Evolutionary conservation across 1,139 yeast genomes (phyloP).

Genomic region (Saccharomyces pastorianus): DNA sequence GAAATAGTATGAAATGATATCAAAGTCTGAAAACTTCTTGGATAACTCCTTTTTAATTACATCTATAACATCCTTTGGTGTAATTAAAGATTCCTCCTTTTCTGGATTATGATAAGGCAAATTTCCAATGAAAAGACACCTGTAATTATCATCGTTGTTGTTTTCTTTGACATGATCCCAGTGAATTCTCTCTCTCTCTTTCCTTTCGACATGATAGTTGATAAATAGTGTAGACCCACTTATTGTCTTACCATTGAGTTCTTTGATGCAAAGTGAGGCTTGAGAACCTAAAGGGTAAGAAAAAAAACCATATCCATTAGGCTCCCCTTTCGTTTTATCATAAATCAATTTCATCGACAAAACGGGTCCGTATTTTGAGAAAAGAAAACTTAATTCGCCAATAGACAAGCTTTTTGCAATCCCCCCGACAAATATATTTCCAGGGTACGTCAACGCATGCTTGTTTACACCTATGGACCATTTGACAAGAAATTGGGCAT

Average conservation of each 20-base stretch:
- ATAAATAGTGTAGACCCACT: slow-evolving; percentile 38
- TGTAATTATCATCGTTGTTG: slow-evolving; percentile 22
- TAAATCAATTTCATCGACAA: slow-evolving; percentile 39
- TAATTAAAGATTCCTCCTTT: slow-evolving; percentile 10
- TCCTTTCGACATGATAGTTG: slow-evolving; percentile 46
- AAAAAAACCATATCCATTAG: slow-evolving; percentile 43
- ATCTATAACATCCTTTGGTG: slow-evolving; percentile 17
- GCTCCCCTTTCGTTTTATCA: slow-evolving; percentile 34
- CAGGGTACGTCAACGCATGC: slow-evolving; percentile 54
- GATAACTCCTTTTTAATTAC: slow-evolving; percentile 13
- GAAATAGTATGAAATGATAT: slow-evolving; percentile 25
- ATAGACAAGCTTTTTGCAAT: slow-evolving; percentile 36
- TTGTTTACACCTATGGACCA: slow-evolving; percentile 28
- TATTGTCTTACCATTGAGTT: slow-evolving; percentile 36
- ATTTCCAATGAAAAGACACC: slow-evolving; percentile 30
- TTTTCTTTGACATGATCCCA: slow-evolving; percentile 25
- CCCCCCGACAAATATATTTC: slow-evolving; percentile 52
- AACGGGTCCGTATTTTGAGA: slow-evolving; percentile 38
- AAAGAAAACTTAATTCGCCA: slow-evolving; percentile 35
- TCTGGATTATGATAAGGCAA: slow-evolving; percentile 17
- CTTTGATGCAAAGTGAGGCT: slow-evolving; percentile 40
- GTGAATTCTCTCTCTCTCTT: slow-evolving; percentile 37
- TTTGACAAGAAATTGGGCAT: slow-evolving; percentile 7
- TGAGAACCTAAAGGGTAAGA: slow-evolving; percentile 36
- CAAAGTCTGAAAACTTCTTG: slow-evolving; percentile 11